Evolutionary conservation across 805 yeast genomes (phyloP).

Genomic region (Lipomyces sp.): DNA sequence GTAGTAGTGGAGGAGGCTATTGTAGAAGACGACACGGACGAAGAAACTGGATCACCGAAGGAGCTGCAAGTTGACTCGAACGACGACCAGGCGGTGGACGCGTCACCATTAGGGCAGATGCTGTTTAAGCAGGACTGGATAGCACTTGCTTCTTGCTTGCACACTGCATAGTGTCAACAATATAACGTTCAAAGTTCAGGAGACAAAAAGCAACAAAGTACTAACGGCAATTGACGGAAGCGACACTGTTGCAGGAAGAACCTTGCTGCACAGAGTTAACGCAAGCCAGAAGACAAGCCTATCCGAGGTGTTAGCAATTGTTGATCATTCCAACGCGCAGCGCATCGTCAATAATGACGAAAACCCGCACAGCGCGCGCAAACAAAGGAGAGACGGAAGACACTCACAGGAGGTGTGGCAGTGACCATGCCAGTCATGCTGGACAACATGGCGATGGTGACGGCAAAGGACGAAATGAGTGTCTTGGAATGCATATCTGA

Average conservation of each 20-base stretch:
- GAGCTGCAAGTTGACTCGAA: conserved; percentile 49
- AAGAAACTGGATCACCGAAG: conserved; percentile 24
- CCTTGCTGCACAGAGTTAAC: conserved; percentile 68
- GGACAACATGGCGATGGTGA: conserved; percentile 50
- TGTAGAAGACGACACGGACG: conserved; percentile 19
- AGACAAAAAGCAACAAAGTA: background rate
- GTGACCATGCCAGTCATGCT: conserved; percentile 28
- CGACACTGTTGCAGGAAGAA: conserved; percentile 61
- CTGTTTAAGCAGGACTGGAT: conserved; percentile 66
- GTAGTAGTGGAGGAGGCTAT: conserved; percentile 32
- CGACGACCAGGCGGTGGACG: conserved; percentile 62
- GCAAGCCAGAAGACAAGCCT: conserved; percentile 83
- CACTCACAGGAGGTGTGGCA: conserved; percentile 73
- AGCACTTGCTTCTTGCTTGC: conserved; percentile 58
- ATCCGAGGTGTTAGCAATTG: conserved; percentile 1
- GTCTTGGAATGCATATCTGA: conserved; percentile 25
- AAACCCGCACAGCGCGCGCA: background rate
- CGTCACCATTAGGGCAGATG: conserved; percentile 69
- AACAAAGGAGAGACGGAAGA: background rate
- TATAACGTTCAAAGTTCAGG: background rate
- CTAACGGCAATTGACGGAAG: conserved; percentile 61
- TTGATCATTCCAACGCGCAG: background rate
- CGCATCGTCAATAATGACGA: background rate
- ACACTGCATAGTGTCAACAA: conserved; percentile 46
- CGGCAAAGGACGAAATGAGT: conserved; percentile 46